Conservation (phyloP, 768 basidiomycete species). For the Pleurotus giganteus region DNA sequence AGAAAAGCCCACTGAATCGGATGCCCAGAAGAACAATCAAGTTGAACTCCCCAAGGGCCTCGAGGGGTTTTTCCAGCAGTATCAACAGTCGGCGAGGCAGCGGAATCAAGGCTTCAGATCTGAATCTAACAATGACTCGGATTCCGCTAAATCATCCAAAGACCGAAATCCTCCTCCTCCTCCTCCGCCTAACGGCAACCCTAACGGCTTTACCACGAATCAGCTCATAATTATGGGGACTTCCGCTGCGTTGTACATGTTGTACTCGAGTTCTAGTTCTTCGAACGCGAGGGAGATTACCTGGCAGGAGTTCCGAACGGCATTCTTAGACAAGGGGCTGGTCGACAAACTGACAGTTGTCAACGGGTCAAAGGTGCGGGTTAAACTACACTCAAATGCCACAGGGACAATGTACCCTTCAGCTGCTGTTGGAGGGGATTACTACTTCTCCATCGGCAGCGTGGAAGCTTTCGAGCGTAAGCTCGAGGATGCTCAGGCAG, state of each 20-base stretch:
- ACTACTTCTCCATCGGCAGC: slow-evolving; percentile 96
- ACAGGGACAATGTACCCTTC: slow-evolving; percentile 74
- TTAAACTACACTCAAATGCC: slow-evolving; percentile 91
- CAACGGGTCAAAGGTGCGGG: slow-evolving; percentile 86
- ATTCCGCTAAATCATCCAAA: slow-evolving; percentile 20
- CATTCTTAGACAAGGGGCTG: slow-evolving; percentile 93
- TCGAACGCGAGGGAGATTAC: slow-evolving; percentile 85
- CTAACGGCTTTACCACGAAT: slow-evolving; percentile 58
- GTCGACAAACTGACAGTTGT: slow-evolving; percentile 93
- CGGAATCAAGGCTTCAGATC: slow-evolving; percentile 31
- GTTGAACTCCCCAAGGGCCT: slow-evolving; percentile 61
- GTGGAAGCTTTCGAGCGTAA: slow-evolving; percentile 96
- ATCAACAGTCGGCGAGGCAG: slow-evolving; percentile 39
- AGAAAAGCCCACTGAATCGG: slow-evolving; percentile 16
- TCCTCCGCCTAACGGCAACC: slow-evolving; percentile 27
- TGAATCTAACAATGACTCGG: slow-evolving; percentile 36
- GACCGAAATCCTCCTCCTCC: slow-evolving; percentile 46
- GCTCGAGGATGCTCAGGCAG: slow-evolving; percentile 89
- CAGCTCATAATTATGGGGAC: slow-evolving; percentile 49
- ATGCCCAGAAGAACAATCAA: slow-evolving; percentile 27
- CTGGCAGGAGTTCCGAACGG: slow-evolving; percentile 98
- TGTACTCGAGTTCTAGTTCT: slow-evolving; percentile 57
- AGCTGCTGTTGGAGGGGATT: slow-evolving; percentile 53
- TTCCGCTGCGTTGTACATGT: slow-evolving; percentile 60
- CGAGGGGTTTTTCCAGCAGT: slow-evolving; percentile 77